These are phyloP conservation scores for Halophytophthora polymorphica DNA, from an alignment of 352 stramenopile species.

Conservation along the genomic window DNA sequence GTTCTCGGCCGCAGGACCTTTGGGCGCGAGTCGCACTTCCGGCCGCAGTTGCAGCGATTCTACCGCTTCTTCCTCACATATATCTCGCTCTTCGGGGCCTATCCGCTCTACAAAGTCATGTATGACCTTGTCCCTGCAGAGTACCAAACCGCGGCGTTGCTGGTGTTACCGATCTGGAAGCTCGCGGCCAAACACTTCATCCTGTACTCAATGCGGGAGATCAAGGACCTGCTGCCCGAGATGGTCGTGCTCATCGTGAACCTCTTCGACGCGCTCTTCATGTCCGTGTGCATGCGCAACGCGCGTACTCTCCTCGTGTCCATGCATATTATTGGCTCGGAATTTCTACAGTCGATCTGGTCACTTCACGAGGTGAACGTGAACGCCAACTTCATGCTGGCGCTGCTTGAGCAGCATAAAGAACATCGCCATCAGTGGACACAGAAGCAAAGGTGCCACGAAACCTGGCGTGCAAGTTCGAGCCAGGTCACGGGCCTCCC, in stretches of 20 bases:
- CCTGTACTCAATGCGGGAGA: slow-evolving; percentile 2
- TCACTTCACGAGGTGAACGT: slow-evolving; percentile 1
- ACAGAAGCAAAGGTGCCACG: neutral
- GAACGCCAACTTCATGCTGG: slow-evolving; percentile 2
- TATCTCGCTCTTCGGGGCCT: slow-evolving; percentile 1
- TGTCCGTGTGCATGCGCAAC: slow-evolving; percentile 12
- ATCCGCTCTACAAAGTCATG: slow-evolving; percentile 4
- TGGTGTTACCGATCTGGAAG: slow-evolving; percentile 10
- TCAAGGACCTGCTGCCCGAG: slow-evolving; percentile 14
- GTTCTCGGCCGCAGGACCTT: slow-evolving; percentile 2
- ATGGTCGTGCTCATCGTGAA: slow-evolving; percentile 17
- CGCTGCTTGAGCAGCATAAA: neutral
- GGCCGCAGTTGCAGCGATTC: slow-evolving; percentile 1
- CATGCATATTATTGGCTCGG: neutral
- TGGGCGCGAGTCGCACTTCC: neutral
- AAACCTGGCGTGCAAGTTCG: no score
- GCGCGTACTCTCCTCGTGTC: slow-evolving; percentile 1
- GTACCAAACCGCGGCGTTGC: neutral
- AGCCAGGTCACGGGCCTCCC: neutral
- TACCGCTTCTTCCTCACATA: neutral
- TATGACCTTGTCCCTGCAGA: neutral
- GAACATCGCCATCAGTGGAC: neutral
- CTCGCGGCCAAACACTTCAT: slow-evolving; percentile 12
- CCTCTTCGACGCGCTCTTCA: slow-evolving; percentile 16
- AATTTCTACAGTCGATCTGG: slow-evolving; percentile 1